Evolutionary conservation across 805 yeast species (phyloP), one percentile per base, ranked within the genome.

Genomic region (Ogataea angusta): DNA sequence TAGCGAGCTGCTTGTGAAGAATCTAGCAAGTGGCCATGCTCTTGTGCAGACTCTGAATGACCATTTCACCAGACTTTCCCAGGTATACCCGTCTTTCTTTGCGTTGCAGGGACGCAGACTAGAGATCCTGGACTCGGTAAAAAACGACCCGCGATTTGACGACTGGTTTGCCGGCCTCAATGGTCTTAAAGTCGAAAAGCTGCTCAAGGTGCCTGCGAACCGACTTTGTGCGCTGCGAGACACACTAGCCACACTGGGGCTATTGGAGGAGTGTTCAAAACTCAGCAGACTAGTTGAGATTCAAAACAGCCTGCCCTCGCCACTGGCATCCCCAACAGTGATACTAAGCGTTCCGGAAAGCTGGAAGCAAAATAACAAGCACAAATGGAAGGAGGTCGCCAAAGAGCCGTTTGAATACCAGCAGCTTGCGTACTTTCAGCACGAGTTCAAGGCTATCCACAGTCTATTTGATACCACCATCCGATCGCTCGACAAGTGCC

Each of bases 1-100:
- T 5, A 64, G 70, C 44, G 54, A 57, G 12, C 40, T 64, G 4
- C 60, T 70, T 14, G 26, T 59, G 6, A 33, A 16, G 38, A 36
- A 44, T 25, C n/a, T 51, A 9, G 17, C 27, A 2, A 30, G 23
- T 16, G 25, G 19, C n/a, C n/a, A 23, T 6, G 12, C 25, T 10
- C 10, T 39, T 10, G 22, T 29, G 15, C 23, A 29, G 16, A 16
- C 28, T 6, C 14, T 41, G 10, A 42, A 39, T 6, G 49, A 47
- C 30, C 43, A 54, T 37, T 41, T 56, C 17, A 49, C 48, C 21
- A 28, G 62, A 30, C 40, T 54, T 1, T 29, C 44, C 3, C 57
- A 56, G 36, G 52, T 53, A 5, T 59, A 56, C 41, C 60, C 62
- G 10, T 53, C 62, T 4, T 56, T 49, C 40, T 21, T 56, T 4